phyloP scores from a whole-genome alignment of 352 stramenopile species.

The Pseudoperonospora humuli region DNA sequence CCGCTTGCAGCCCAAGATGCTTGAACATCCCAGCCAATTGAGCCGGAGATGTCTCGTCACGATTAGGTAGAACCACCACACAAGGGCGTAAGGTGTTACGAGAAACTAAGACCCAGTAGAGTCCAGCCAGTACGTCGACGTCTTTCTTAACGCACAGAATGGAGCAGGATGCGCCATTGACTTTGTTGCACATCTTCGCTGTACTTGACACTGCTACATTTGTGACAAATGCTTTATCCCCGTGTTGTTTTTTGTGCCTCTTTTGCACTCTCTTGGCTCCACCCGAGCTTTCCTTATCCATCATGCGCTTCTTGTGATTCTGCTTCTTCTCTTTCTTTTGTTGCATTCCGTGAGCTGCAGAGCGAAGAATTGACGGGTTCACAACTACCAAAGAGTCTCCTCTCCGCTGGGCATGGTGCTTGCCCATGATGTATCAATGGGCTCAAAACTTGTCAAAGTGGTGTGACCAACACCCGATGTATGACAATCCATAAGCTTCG shows the following conservation, averaged over 20 bases:
- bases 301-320: slow-evolving; percentile 13
- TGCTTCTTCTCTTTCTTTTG: slow-evolving; percentile 7
- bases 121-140: slow-evolving; percentile 30
- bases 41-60: slow-evolving; percentile 13
- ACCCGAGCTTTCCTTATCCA: neutral
- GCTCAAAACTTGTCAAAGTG: too few species aligned
- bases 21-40: slow-evolving; percentile 39
- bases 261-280: slow-evolving; percentile 1
- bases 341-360: neutral
- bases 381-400: slow-evolving; percentile 38
- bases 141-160: slow-evolving; percentile 30
- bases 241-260: slow-evolving; percentile 5
- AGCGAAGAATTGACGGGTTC: slow-evolving; percentile 32
- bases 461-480: too few species aligned
- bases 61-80: slow-evolving; percentile 45
- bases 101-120: slow-evolving; percentile 60
- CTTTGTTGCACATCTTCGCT: slow-evolving; percentile 12
- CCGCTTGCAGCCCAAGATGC: slow-evolving; percentile 48
- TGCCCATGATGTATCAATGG: too few species aligned
- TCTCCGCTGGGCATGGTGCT: slow-evolving; percentile 8
- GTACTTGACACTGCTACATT: slow-evolving; percentile 17
- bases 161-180: slow-evolving; percentile 5
- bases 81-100: slow-evolving; percentile 29
- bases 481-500: too few species aligned
- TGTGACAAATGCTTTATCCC: slow-evolving; percentile 2